phyloP scores from a whole-genome alignment of 164 flowering plant genomes.

The Annona cherimola region DNA sequence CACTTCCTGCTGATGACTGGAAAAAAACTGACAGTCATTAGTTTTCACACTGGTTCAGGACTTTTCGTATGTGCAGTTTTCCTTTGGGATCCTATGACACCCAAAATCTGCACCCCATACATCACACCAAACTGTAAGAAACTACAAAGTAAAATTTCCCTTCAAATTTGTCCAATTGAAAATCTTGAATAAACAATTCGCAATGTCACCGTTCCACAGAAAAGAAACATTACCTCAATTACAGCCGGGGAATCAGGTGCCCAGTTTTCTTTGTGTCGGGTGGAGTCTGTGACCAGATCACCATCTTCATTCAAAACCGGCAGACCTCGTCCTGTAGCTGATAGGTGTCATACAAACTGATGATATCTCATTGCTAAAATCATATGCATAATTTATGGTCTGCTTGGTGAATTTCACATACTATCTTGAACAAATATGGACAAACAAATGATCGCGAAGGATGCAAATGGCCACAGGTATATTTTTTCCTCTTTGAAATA shows the following conservation, averaged over 20 bases:
- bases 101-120: not conserved
- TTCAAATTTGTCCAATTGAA: not conserved
- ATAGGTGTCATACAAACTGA: not conserved
- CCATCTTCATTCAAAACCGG: slow-evolving; percentile 93
- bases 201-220: not conserved
- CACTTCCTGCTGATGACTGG: slow-evolving; percentile 44
- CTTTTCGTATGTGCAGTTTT: not conserved
- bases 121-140: not conserved
- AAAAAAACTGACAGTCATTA: slow-evolving; percentile 1
- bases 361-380: not conserved
- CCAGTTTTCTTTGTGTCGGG: slow-evolving; percentile 41
- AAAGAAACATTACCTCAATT: slow-evolving; percentile 51
- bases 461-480: too few relatives aligned
- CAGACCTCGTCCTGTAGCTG: slow-evolving; percentile 53
- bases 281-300: slow-evolving; percentile 42
- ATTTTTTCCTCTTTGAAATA: too few relatives aligned
- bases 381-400: not conserved
- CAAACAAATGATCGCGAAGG: too few relatives aligned
- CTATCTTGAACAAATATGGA: too few relatives aligned
- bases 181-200: not conserved
- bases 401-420: too few relatives aligned
- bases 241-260: slow-evolving; percentile 38
- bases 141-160: not conserved
- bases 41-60: not conserved
- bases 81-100: not conserved